Conservation (phyloP, 2,329 filamentous ascomycete genomes). For the Colletotrichum sp. region DNA sequence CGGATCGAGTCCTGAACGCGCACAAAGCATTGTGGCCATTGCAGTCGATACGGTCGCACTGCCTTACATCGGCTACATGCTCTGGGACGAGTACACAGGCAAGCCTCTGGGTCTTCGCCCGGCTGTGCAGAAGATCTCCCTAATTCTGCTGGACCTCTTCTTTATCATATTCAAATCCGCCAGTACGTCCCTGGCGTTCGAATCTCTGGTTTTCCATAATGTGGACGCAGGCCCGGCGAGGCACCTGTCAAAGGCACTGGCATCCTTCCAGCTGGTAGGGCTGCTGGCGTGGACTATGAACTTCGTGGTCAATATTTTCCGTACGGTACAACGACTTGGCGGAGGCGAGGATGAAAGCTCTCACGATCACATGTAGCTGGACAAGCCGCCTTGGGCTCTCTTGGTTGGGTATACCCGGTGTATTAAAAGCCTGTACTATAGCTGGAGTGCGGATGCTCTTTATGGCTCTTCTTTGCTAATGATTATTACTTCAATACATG, state of each 20-base stretch:
- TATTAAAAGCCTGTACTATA: constrained; percentile 20
- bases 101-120: constrained; percentile 89
- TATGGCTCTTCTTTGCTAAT: constrained; percentile 2
- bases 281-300: constrained; percentile 90
- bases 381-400: not conserved
- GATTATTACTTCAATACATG: not conserved
- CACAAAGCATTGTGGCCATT: constrained; percentile 87
- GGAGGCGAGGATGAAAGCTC: constrained; percentile 50
- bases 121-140: constrained; percentile 82
- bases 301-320: constrained; percentile 84
- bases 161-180: constrained; percentile 98
- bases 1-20: constrained; percentile 58
- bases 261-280: constrained; percentile 79
- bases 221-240: constrained; percentile 24
- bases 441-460: not conserved
- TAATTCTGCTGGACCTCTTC: constrained; percentile 90
- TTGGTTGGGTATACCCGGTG: constrained; percentile 18
- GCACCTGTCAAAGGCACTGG: constrained; percentile 70
- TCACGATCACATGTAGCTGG: constrained; percentile 13
- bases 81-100: constrained; percentile 94
- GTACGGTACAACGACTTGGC: constrained; percentile 67
- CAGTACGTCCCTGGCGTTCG: constrained; percentile 89
- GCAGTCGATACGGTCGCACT: constrained; percentile 88
- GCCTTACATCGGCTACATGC: constrained; percentile 91
- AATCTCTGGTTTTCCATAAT: constrained; percentile 71